Evolutionary conservation across 1,139 yeast genomes (phyloP).

Genomic region (Lipomyces yarrowii): DNA sequence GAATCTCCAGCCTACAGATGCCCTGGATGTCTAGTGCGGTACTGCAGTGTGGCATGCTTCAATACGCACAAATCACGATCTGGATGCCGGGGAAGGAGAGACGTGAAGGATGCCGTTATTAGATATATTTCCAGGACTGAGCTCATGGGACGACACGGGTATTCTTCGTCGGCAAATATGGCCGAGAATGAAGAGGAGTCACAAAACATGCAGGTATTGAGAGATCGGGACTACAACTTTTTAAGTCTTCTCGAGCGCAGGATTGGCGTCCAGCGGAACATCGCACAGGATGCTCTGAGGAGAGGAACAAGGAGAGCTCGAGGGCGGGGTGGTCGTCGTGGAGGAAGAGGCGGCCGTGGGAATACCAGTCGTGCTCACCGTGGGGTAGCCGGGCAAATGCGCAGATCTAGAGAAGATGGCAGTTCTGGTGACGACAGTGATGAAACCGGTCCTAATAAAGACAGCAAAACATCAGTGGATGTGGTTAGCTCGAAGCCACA

Average conservation of each 20-base stretch:
- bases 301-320: slow-evolving; percentile 1
- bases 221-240: slow-evolving; percentile 29
- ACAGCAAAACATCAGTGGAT: background rate
- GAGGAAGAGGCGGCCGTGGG: background rate
- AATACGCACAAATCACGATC: slow-evolving; percentile 19
- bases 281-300: slow-evolving; percentile 16
- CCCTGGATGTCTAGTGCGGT: slow-evolving; percentile 22
- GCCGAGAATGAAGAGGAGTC: slow-evolving; percentile 12
- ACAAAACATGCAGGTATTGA: slow-evolving; percentile 14
- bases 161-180: background rate
- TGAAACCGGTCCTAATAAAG: slow-evolving; percentile 1
- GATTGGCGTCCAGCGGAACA: slow-evolving; percentile 26
- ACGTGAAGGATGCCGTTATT: slow-evolving; percentile 24
- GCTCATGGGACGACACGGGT: slow-evolving; percentile 21
- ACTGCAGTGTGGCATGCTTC: slow-evolving; percentile 29
- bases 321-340: slow-evolving; percentile 2
- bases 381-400: background rate
- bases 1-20: slow-evolving; percentile 24
- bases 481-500: background rate
- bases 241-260: slow-evolving; percentile 26
- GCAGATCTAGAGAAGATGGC: background rate
- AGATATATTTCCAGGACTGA: slow-evolving; percentile 22
- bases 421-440: background rate
- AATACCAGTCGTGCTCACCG: background rate
- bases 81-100: slow-evolving; percentile 25